These are phyloP conservation scores for Suhomyces guaymorum DNA, from an alignment of 1,139 yeast species.

Conservation along the genomic window DNA sequence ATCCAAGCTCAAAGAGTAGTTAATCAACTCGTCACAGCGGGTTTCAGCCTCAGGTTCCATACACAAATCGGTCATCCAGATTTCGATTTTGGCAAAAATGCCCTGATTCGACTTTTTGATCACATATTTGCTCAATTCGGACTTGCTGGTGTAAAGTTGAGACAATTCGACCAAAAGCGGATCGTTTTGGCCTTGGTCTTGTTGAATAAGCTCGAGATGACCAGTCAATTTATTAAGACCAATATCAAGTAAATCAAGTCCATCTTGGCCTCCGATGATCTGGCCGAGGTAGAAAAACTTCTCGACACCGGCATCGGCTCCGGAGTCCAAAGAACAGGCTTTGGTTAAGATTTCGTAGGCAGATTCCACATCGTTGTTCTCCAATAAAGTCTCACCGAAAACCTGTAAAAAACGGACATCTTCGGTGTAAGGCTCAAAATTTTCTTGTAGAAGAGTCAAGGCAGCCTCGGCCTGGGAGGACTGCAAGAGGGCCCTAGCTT, in stretches of 20 bases:
- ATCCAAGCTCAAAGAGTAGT: conserved; percentile 65
- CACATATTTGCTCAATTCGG: conserved; percentile 37
- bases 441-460: conserved; percentile 35
- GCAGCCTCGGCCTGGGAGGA: conserved; percentile 46
- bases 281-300: conserved; percentile 92
- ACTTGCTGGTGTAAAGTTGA: conserved; percentile 31
- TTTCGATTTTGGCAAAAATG: conserved; percentile 82
- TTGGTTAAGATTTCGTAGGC: conserved; percentile 67
- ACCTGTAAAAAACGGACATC: conserved; percentile 38
- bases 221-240: conserved; percentile 59
- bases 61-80: conserved; percentile 99
- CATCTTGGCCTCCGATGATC: conserved; percentile 79
- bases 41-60: conserved; percentile 89
- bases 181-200: conserved; percentile 28
- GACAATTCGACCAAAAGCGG: conserved; percentile 27
- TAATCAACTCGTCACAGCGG: conserved; percentile 72
- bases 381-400: conserved; percentile 77
- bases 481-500: conserved; percentile 34
- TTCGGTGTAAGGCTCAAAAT: conserved; percentile 27
- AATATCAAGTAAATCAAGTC: conserved; percentile 61
- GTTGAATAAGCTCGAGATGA: conserved; percentile 34
- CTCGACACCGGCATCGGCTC: conserved; percentile 64
- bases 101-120: conserved; percentile 67
- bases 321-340: conserved; percentile 71
- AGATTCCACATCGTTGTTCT: conserved; percentile 71